Percentiles rank a stretch among this genome's conserved stretches.
phyloP scores from a whole-genome alignment of 495 filamentous ascomycete species.

The Xylaria curta region DNA sequence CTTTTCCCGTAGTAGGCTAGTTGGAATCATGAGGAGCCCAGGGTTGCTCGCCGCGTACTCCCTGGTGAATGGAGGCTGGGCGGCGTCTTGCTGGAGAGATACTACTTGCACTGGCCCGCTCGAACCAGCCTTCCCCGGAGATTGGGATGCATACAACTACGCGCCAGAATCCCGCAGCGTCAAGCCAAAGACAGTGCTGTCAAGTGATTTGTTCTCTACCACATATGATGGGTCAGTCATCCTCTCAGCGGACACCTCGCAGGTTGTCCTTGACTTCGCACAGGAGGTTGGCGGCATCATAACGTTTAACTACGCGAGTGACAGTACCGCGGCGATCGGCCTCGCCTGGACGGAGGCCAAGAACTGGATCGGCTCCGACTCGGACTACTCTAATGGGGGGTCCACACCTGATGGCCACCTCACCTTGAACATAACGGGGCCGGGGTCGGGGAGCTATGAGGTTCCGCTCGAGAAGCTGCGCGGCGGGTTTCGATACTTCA shows the following conservation, averaged over 20 bases:
- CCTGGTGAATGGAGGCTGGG: background rate
- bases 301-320: conserved; percentile 29
- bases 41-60: too few relatives aligned
- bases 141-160: conserved; percentile 67
- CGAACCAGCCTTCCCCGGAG: conserved; percentile 60
- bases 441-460: conserved; percentile 45
- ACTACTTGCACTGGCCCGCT: conserved; percentile 61
- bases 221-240: too few relatives aligned
- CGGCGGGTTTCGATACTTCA: conserved; percentile 67
- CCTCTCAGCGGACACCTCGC: too few relatives aligned
- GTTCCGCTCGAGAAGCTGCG: conserved; percentile 62
- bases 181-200: too few relatives aligned
- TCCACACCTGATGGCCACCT: conserved; percentile 60
- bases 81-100: conserved; percentile 60
- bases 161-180: conserved; percentile 56
- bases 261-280: too few relatives aligned
- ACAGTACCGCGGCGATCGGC: conserved; percentile 54
- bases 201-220: too few relatives aligned
- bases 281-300: too few relatives aligned
- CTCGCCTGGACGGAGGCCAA: conserved; percentile 69
- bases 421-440: conserved; percentile 57
- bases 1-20: too few relatives aligned
- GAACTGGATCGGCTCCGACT: conserved; percentile 66
- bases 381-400: conserved; percentile 63
- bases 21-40: too few relatives aligned